phyloP scores from a whole-genome alignment of 257 asterid species.

The Solanum acaule region DNA sequence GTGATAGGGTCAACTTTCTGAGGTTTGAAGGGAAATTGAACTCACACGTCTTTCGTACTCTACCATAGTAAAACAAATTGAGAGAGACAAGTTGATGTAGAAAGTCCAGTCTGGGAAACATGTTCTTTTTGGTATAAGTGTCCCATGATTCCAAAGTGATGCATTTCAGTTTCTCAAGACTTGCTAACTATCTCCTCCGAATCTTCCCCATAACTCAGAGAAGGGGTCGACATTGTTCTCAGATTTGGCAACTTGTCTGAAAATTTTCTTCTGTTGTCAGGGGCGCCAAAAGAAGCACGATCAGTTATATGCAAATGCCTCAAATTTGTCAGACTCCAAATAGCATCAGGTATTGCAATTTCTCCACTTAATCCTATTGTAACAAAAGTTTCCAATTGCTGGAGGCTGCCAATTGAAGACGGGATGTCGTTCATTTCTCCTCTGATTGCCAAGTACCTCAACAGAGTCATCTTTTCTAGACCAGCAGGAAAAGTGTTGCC shows the following conservation, averaged over 20 bases:
- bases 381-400: not conserved
- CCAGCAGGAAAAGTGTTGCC: not conserved
- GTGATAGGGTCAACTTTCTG: not conserved
- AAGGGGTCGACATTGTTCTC: not conserved
- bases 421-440: not conserved
- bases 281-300: not conserved
- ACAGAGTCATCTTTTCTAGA: not conserved
- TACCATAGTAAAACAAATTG: not conserved
- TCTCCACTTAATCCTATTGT: not conserved
- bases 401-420: not conserved
- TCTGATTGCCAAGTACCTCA: not conserved
- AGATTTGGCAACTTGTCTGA: not conserved
- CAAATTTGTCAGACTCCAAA: slow-evolving; percentile 5
- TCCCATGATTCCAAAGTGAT: not conserved
- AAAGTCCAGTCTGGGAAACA: not conserved
- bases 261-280: too few relatives aligned
- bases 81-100: not conserved
- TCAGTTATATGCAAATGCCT: not conserved
- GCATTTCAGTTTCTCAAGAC: slow-evolving; percentile 1
- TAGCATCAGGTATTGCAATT: not conserved
- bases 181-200: not conserved
- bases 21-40: slow-evolving; percentile 2
- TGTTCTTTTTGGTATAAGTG: not conserved
- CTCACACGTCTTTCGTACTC: too few relatives aligned
- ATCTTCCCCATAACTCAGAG: not conserved